These are phyloP conservation scores for Cystobasidiopsis lactophilus DNA, from an alignment of 768 basidiomycete genomes.

Conservation along the genomic window DNA sequence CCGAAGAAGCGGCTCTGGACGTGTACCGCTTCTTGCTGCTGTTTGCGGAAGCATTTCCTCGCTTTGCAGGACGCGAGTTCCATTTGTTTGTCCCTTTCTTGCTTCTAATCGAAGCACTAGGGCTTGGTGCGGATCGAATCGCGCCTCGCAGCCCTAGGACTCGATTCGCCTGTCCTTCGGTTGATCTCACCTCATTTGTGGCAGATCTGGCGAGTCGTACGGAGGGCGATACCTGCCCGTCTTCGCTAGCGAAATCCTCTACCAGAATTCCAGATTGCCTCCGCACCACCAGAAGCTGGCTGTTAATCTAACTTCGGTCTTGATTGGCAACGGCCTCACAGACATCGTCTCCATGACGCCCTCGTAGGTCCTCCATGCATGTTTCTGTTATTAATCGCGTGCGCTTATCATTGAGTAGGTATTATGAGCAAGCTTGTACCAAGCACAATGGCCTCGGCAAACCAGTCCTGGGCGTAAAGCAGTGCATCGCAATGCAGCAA, in stretches of 20 bases:
- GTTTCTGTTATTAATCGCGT: too few species aligned
- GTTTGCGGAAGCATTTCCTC: conserved; percentile 50
- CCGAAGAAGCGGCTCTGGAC: conserved; percentile 68
- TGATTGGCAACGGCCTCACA: conserved; percentile 52
- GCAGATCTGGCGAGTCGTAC: background rate
- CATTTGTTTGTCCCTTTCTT: conserved; percentile 31
- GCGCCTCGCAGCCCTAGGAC: too few species aligned
- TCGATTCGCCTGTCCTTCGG: too few species aligned
- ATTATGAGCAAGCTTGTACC: conserved; percentile 1
- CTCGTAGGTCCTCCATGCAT: background rate
- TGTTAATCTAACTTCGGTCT: conserved; percentile 35
- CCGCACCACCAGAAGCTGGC: background rate
- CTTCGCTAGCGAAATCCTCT: conserved; percentile 54
- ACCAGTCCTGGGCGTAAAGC: background rate
- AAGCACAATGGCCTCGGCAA: background rate
- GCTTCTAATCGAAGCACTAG: too few species aligned
- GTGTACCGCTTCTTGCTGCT: conserved; percentile 58
- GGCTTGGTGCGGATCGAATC: too few species aligned
- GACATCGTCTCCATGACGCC: conserved; percentile 4
- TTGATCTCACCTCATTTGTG: conserved; percentile 14
- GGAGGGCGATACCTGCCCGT: conserved; percentile 7
- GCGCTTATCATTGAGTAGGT: background rate
- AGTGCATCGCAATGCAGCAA: conserved; percentile 4
- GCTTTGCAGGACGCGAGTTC: conserved; percentile 49
- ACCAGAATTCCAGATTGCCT: conserved; percentile 16